phyloP scores from a whole-genome alignment of 495 filamentous ascomycete genomes.

The Aspergillus biplanus region DNA sequence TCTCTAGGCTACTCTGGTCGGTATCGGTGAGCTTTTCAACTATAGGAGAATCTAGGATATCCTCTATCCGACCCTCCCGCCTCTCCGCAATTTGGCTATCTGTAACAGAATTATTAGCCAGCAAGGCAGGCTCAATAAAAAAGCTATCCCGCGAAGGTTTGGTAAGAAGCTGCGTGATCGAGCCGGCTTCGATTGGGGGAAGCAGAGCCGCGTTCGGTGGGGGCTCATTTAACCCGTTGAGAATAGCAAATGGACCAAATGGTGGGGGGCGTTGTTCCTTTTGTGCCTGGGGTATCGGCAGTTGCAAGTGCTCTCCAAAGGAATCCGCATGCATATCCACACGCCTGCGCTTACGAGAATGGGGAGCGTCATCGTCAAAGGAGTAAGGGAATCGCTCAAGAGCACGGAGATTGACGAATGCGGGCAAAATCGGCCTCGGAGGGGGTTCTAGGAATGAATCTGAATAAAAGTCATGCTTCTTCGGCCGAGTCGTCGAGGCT shows the following conservation, averaged over 20 bases:
- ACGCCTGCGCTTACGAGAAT: constrained; percentile 47
- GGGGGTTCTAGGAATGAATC: constrained; percentile 40
- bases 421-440: constrained; percentile 49
- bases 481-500: constrained; percentile 35
- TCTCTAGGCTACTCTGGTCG: constrained; percentile 20
- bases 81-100: constrained; percentile 37
- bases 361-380: constrained; percentile 44
- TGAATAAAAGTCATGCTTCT: constrained; percentile 38
- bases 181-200: constrained; percentile 66
- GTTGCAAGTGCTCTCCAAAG: constrained; percentile 54
- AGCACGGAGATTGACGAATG: constrained; percentile 52
- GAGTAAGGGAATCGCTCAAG: constrained; percentile 50
- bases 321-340: constrained; percentile 48
- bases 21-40: constrained; percentile 29
- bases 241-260: constrained; percentile 62
- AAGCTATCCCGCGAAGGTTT: constrained; percentile 38
- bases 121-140: constrained; percentile 30
- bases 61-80: constrained; percentile 43
- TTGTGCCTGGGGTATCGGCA: constrained; percentile 51
- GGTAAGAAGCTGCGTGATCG: constrained; percentile 46
- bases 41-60: constrained; percentile 39
- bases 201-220: constrained; percentile 74
- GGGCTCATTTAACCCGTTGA: constrained; percentile 76
- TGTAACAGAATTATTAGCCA: constrained; percentile 26
- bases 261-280: constrained; percentile 53